Evolutionary conservation across 2,329 filamentous ascomycete species (phyloP), one percentile per base, ranked within the genome.

Genomic region (Colletotrichum orchidophilum): DNA sequence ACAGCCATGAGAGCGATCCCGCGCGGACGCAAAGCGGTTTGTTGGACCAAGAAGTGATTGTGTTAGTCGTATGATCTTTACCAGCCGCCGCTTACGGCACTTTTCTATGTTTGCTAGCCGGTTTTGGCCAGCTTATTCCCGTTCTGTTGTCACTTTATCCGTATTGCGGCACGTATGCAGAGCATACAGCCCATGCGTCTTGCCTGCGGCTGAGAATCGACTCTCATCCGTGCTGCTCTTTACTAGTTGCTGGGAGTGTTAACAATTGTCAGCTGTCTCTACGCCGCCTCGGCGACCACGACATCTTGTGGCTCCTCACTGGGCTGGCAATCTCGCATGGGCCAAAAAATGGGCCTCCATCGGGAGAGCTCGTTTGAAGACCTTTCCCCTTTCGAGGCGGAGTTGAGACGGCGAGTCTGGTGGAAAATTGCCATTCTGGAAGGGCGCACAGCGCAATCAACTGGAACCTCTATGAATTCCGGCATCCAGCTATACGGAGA

Each of bases 361-460:
- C 85, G 88, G 11, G 90, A 93, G 70, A 90, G 89, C 39, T 85
- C 87, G 69, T 77, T 81, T 24, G 81, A 90, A 6, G 85, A 86
- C 1, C 81, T 92, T 2, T 82, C 86, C 0, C 88, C 89, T 0
- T 91, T 92, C 73, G 90, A 92, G 74, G 87, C 87, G 1, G 90
- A 93, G 76, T 92, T 92, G 84, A 86, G 90, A 13, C 83, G 91
- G 46, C 84, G 91, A 3, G 82, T 92, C 39, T 93, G 91, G 90
- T 91, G 89, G 89, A 86, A 89, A 75, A 85, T 92, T 39, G 83
- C 89, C 62, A 81, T 91, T 59, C 82, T 88, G 57, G 89, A 91
- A 72, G 82, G 85, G 58, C 87, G 87, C 73, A 86, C 86, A 62
- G 88, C 88, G 42, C 60, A 66, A 21, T 27, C 68, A 11, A 57